Evolutionary conservation across 1,284 basidiomycete genomes (phyloP).

Genomic region (Pisolithus thermaeus): DNA sequence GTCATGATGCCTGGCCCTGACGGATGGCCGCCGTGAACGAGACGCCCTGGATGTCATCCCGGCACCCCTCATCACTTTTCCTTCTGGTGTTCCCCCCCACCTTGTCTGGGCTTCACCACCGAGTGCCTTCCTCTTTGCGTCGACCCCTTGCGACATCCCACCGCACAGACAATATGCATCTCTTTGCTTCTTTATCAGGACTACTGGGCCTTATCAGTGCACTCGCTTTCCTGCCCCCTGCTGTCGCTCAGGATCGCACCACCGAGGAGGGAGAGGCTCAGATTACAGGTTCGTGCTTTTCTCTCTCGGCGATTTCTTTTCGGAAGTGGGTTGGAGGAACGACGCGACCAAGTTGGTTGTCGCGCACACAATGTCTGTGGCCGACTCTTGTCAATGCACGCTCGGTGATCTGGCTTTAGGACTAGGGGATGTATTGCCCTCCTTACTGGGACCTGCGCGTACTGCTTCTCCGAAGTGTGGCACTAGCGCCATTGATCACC

Average conservation of each 20-base stretch:
- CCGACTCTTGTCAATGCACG: background rate
- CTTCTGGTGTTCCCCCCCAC: no score
- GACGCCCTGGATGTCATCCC: no score
- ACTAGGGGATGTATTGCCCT: no score
- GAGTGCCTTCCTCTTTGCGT: background rate
- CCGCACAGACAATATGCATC: constrained; percentile 11
- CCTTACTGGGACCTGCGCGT: no score
- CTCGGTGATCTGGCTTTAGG: background rate
- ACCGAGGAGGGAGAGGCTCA: constrained; percentile 33
- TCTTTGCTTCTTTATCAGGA: constrained; percentile 10
- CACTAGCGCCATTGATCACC: no score
- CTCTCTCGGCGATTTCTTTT: no score
- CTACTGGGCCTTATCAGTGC: constrained; percentile 4
- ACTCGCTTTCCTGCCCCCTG: constrained; percentile 2
- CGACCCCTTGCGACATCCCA: background rate
- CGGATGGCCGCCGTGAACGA: no score
- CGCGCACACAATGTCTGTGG: background rate
- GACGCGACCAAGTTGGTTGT: background rate
- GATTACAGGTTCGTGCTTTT: constrained; percentile 23
- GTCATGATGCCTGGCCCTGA: no score
- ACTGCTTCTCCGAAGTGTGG: no score
- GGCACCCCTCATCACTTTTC: no score
- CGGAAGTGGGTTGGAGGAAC: background rate
- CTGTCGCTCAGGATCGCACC: constrained; percentile 23
- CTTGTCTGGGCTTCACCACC: no score